Conservation (phyloP, 805 yeast species). For the Ogataea zsoltii region DNA sequence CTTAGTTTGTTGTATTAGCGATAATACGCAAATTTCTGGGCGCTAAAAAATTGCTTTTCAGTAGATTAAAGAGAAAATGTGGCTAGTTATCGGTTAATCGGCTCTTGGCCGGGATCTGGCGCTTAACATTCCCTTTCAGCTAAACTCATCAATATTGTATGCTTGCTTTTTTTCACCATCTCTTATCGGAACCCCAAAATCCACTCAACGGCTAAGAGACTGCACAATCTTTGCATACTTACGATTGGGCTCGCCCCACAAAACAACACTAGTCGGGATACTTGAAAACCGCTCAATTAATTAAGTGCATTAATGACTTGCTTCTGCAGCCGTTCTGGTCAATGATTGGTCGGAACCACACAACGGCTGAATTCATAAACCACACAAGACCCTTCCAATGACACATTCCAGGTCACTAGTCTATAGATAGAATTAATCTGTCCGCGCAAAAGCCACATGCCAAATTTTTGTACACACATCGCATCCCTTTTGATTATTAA, state of each 20-base stretch:
- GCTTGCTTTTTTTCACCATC: not conserved
- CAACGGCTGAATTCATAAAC: not conserved
- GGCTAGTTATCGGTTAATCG: not conserved
- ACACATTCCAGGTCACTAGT: not conserved
- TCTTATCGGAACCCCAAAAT: not conserved
- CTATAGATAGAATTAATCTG: not conserved
- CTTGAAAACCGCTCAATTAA: not conserved
- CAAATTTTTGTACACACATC: conserved; percentile 1
- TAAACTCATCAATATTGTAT: too few relatives aligned
- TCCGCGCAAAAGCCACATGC: conserved; percentile 1
- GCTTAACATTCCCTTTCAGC: not conserved
- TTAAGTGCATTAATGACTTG: conserved; percentile 1
- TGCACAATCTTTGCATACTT: too few relatives aligned
- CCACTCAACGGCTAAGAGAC: conserved; percentile 1
- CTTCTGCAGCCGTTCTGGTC: not conserved
- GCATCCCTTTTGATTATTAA: not conserved
- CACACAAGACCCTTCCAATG: conserved; percentile 1
- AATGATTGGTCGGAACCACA: conserved; percentile 5
- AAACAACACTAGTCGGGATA: not conserved
- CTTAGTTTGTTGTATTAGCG: too few relatives aligned
- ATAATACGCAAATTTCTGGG: too few relatives aligned
- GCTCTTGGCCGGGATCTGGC: not conserved
- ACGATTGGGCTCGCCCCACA: not conserved
- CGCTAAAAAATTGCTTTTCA: too few relatives aligned
- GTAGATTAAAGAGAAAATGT: not conserved